phyloP scores from a whole-genome alignment of 208 protist species.

The Acanthamoeba royreba region DNA sequence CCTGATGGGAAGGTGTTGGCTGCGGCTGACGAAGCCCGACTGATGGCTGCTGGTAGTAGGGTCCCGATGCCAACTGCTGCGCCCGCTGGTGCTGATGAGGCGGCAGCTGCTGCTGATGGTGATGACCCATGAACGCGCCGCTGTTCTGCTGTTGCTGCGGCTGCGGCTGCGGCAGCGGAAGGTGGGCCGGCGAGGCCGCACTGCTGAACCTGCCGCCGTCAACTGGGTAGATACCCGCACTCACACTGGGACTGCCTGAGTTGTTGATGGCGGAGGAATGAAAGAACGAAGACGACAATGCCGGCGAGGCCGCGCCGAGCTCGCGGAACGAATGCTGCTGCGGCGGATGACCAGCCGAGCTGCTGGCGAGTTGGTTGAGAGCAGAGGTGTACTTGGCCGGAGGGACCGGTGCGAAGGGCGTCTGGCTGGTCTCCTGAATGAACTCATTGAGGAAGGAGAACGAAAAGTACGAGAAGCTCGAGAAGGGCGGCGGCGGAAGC shows the following conservation, averaged over 20 bases:
- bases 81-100: not conserved
- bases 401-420: not conserved
- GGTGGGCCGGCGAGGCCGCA: too few relatives aligned
- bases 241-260: not conserved
- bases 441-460: slow-evolving; percentile 30
- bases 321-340: not conserved
- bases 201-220: not conserved
- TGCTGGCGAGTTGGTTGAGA: not conserved
- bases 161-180: not conserved
- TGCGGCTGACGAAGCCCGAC: too few relatives aligned
- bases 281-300: not conserved
- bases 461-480: slow-evolving; percentile 28
- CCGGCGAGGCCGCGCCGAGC: not conserved
- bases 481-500: not conserved
- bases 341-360: not conserved
- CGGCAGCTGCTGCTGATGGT: not conserved
- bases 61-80: too few relatives aligned
- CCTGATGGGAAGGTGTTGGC: too few relatives aligned
- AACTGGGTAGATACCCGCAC: not conserved
- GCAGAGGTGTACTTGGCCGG: not conserved
- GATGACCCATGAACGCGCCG: not conserved
- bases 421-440: not conserved
- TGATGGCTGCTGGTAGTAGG: too few relatives aligned
- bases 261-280: not conserved
- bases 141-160: not conserved